A percentile compares a stretch with the other conserved stretches of the same genome.
Conservation (phyloP, 2,329 filamentous ascomycete genomes). For the Phaeophleospora eucalypticola region DNA sequence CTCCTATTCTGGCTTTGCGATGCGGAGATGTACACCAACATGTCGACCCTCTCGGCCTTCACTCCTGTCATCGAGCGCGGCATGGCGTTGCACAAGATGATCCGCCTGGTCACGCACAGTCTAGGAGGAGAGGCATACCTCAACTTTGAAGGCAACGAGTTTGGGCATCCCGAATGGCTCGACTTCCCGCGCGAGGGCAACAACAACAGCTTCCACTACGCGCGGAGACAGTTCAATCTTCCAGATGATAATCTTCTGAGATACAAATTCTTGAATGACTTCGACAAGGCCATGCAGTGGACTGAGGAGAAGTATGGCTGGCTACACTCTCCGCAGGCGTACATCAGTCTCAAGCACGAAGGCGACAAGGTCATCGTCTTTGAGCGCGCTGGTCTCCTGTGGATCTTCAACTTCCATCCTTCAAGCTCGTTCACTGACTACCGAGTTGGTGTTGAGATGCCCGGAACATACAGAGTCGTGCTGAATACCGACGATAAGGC, state of each 20-base stretch:
- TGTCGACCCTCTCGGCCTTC: slow-evolving; percentile 80
- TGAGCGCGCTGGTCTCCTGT: slow-evolving; percentile 83
- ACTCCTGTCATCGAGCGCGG: slow-evolving; percentile 87
- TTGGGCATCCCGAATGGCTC: slow-evolving; percentile 97
- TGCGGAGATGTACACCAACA: slow-evolving; percentile 95
- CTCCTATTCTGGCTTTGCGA: slow-evolving; percentile 98
- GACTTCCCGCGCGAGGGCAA: slow-evolving; percentile 88
- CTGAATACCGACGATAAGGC: slow-evolving; percentile 74
- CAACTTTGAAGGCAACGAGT: slow-evolving; percentile 98
- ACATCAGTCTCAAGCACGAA: slow-evolving; percentile 91
- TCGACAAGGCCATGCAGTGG: slow-evolving; percentile 86
- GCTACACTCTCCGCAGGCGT: slow-evolving; percentile 80
- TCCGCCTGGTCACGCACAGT: slow-evolving; percentile 84
- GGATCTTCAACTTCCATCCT: slow-evolving; percentile 95
- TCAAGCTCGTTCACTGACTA: slow-evolving; percentile 85
- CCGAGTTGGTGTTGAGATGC: slow-evolving; percentile 77
- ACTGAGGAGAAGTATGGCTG: slow-evolving; percentile 87
- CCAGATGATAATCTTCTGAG: slow-evolving; percentile 80
- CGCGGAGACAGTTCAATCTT: slow-evolving; percentile 83
- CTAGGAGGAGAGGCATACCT: slow-evolving; percentile 95
- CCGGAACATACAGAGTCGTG: slow-evolving; percentile 82
- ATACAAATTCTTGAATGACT: slow-evolving; percentile 88
- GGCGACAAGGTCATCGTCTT: slow-evolving; percentile 93
- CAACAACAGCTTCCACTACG: slow-evolving; percentile 38
- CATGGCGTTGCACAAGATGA: slow-evolving; percentile 94